Conservation (phyloP, 2,329 filamentous ascomycete species). For the Ophiosphaerella korrae region DNA sequence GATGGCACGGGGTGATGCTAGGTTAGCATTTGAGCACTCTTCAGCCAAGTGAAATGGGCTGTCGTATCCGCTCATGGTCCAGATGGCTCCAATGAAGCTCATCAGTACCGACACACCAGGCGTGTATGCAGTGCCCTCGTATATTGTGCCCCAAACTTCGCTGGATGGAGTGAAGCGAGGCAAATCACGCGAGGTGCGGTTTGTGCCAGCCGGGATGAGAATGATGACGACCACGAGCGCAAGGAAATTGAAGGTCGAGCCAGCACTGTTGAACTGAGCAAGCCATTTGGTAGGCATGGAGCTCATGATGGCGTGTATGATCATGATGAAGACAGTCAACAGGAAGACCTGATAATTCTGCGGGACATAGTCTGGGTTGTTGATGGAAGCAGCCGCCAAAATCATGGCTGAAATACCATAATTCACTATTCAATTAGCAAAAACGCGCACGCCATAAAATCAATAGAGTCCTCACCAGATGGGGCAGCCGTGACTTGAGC, state of each 20-base stretch:
- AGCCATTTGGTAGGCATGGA: conserved; percentile 74
- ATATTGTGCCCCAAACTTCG: conserved; percentile 69
- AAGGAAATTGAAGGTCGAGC: conserved; percentile 73
- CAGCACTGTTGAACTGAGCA: conserved; percentile 71
- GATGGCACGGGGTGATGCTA: conserved; percentile 73
- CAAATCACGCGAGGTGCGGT: conserved; percentile 56
- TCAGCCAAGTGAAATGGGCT: conserved; percentile 74
- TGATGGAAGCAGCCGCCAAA: conserved; percentile 71
- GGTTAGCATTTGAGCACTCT: conserved; percentile 74
- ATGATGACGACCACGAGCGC: conserved; percentile 70
- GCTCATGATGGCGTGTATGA: conserved; percentile 69
- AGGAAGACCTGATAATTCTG: conserved; percentile 71
- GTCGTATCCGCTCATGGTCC: conserved; percentile 72
- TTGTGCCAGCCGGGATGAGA: conserved; percentile 66
- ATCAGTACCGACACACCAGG: conserved; percentile 71
- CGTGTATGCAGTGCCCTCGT: conserved; percentile 70
- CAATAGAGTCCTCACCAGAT: conserved; percentile 46
- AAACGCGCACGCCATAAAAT: not conserved
- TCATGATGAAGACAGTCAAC: conserved; percentile 68
- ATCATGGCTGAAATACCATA: conserved; percentile 73
- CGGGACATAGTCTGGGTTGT: conserved; percentile 68
- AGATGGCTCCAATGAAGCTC: conserved; percentile 73
- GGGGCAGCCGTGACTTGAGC: conserved; percentile 70
- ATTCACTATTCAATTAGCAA: conserved; percentile 55
- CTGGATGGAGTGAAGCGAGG: conserved; percentile 64